These are phyloP conservation scores for Spongispora temasekensis DNA, from an alignment of 1,284 basidiomycete genomes.

Conservation along the genomic window DNA sequence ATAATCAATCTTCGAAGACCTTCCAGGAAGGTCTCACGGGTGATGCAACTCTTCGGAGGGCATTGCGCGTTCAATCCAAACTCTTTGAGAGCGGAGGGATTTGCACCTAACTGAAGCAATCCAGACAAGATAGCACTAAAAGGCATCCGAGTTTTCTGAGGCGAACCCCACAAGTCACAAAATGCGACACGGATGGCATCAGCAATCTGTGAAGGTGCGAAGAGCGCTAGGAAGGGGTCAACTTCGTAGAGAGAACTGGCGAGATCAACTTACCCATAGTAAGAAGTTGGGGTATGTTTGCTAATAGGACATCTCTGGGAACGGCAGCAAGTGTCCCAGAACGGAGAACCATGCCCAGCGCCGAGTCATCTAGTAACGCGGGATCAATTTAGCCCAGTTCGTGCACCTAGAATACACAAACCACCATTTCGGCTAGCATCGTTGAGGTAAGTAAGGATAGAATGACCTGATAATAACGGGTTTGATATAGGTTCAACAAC, in stretches of 20 bases:
- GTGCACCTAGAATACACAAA: conserved; percentile 29
- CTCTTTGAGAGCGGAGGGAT: conserved; percentile 15
- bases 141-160: conserved; percentile 13
- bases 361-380: conserved; percentile 39
- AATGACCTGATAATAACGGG: conserved; percentile 22
- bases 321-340: conserved; percentile 39
- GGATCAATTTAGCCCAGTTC: background rate
- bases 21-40: conserved; percentile 26
- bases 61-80: conserved; percentile 14
- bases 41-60: conserved; percentile 7
- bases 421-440: conserved; percentile 38
- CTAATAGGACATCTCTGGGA: conserved; percentile 28
- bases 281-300: conserved; percentile 42
- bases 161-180: conserved; percentile 24
- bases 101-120: conserved; percentile 30
- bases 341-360: conserved; percentile 43
- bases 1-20: conserved; percentile 44
- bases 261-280: conserved; percentile 39
- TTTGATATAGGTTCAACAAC: conserved; percentile 19
- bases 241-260: background rate
- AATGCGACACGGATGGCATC: conserved; percentile 24
- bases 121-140: conserved; percentile 18
- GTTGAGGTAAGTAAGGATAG: conserved; percentile 39
- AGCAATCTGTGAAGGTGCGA: conserved; percentile 22
- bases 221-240: conserved; percentile 20